Base-by-base conservation (phyloP, 306 rosid species). In the Trifolium fragiferum region DNA sequence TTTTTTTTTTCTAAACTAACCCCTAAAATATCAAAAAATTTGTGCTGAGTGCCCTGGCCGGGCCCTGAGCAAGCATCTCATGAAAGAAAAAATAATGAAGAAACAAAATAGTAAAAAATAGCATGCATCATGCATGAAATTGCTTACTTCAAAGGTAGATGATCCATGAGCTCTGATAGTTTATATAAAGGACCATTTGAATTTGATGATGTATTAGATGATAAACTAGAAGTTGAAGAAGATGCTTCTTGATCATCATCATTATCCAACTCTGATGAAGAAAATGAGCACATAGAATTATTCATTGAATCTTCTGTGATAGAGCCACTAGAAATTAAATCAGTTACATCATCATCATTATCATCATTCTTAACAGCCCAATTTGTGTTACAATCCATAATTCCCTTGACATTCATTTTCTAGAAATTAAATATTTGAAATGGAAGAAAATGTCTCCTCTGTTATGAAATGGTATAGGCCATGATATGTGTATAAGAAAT, bases 121-220 rank as follows among this genome's bases (percentile, higher is more conserved):
- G 11, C 10, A 60, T 21, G 65, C 53, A 66, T 6, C 32, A 60
- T 23, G 57, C 38, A 8, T 23, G 32, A 62, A 35, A 38, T 68
- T 20, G 62, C 85, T 80, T 90, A 93, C 98, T 89, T 91, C 2
- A 91, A 32, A 59, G 98, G 98, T 27, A 94, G 98, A 75, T 87
- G 85, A 49, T 60, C 74, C 90, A 89, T 78, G 74, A 91, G 92
- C 14, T 91, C 97, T n/a, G 98, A 87, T 25, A 94, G 54, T 71
- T 86, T 90, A 80, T 78, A 87, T 6, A 91, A 79, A 73, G 98
- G 98, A 0, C 93, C 95, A 40, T 82, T 78, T 65, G 87, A 76
- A 47, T 63, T 18, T 38, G 81, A 16, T n/a, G 86, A 84, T 5
- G 84, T 74, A n/a, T n/a, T n/a, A 2, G 62, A 37, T 50, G 83